Evolutionary conservation across 495 filamentous ascomycete species (phyloP), one percentile per base, ranked within the genome.

Genomic region (Neurospora sublineolata): DNA sequence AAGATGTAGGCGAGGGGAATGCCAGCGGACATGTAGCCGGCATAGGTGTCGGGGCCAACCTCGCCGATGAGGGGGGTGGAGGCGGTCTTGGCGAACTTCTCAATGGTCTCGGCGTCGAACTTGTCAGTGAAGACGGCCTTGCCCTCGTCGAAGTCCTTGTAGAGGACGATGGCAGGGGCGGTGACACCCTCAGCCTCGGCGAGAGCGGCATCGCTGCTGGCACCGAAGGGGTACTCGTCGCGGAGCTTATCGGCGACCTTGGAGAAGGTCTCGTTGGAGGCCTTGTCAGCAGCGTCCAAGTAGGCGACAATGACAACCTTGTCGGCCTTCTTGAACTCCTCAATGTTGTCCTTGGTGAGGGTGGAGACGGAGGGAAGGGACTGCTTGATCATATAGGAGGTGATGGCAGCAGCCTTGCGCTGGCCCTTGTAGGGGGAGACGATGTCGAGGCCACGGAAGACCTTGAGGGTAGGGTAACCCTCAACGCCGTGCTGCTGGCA

Each of bases 321-420:
- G 83, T 99, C 95, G 80, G 93, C 88, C 69, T 91, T 94, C 91
- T 98, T 98, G 89, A 98, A 97, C 70, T 97, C 94, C 77, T 93
- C 92, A 36, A 97, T 83, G 70, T 89, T 92, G 69, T 95, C 92
- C 75, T 89, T 87, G 76, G 86, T 90, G 60, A 98, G 84, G 60
- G 86, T 79, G 2, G 94, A 97, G 70, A 99, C 94, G 69, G 95
- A 92, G 38, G 95, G 95, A 70, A 99, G 89, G 23, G 92, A 91
- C 85, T 99, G 96, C 87, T 99, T 99, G 79, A 91, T 91, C 95
- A 99, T 99, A 86, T 97, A 98, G 33, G 95, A 99, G 44, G 96
- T 90, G 81, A 99, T 97, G 93, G 93, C 90, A 78, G 89, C 90
- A 67, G 94, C 89, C 86, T 99, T 96, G 80, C 95, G 88, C 81